Evolutionary conservation across 805 yeast genomes (phyloP).

Genomic region (Starmerella sirachaensis): DNA sequence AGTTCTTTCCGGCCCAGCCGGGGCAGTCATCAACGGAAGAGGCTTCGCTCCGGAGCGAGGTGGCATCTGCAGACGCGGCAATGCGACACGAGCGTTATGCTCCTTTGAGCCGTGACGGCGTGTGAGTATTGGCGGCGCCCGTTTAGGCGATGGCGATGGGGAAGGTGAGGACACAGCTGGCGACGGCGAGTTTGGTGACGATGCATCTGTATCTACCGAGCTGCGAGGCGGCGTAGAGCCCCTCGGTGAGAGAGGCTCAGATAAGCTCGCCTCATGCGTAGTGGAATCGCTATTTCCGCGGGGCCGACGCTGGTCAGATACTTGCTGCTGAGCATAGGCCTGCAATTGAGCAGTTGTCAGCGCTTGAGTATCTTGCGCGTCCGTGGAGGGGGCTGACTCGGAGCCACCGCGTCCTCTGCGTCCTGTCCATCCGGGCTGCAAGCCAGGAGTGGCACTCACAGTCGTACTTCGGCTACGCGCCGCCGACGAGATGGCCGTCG

Average conservation of each 20-base stretch:
- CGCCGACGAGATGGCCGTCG: conserved; percentile 3
- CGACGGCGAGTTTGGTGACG: conserved; percentile 2
- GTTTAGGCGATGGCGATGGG: conserved; percentile 9
- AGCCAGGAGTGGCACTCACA: conserved; percentile 4
- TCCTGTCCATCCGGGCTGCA: no score
- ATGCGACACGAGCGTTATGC: conserved; percentile 3
- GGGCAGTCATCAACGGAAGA: conserved; percentile 10
- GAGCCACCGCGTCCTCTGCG: conserved; percentile 8
- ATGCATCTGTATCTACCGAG: neutral
- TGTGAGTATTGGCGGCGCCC: conserved; percentile 14
- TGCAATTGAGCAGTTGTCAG: no score
- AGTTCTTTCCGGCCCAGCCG: conserved; percentile 10
- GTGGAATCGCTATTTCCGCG: no score
- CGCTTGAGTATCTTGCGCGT: no score
- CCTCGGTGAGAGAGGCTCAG: conserved; percentile 1
- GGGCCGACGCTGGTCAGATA: no score
- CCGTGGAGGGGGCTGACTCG: conserved; percentile 1
- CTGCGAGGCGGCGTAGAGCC: neutral
- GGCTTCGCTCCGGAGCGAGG: conserved; percentile 7
- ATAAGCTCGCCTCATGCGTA: neutral
- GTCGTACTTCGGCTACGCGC: conserved; percentile 12
- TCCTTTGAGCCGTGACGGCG: neutral
- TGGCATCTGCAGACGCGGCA: conserved; percentile 16
- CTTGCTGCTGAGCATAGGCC: no score
- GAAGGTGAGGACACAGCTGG: neutral